Base-by-base conservation (phyloP, 2,329 filamentous ascomycete species). In the Diaporthe sp. region DNA sequence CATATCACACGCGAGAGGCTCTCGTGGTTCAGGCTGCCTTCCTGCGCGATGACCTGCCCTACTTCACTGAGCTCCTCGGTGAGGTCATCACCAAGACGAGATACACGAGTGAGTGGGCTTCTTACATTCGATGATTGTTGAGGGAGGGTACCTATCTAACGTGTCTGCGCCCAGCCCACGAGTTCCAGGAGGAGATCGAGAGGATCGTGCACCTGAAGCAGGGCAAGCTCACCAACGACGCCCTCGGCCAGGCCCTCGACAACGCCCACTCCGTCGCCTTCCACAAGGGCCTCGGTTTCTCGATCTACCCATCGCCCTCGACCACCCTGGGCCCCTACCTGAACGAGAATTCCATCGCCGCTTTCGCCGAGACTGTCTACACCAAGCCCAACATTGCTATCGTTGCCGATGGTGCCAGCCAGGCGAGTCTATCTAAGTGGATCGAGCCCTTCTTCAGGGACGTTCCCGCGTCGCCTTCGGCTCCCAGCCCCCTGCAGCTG, bases 21-120 rank as follows among this genome's bases (percentile, higher is more conserved):
- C 88, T 99, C 78, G 92, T 99, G 76, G 88, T 99, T 82, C 93
- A 96, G 86, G 95, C 97, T 84, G 98, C 94, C 88, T 99, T 99
- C 90, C 92, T 99, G 80, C 93, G 95, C 84, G 93, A 97, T 84
- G 96, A 99, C 85, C 92, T 99, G 80, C 97, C 97, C 80, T 99
- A 98, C 91, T 99, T 98, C 86, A 92, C 95, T 82, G 97, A 99
- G 89, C 90, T 99, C 79, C 91, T 99, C 80, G 95, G 94, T 83
- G 97, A 99, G 89, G 94, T 98, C 81, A 90, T 97, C 82, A 92
- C 93, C 77, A 89, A 94, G 86, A 98, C 96, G 80, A 97, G 95
- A 87, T 99, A 95, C 85, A 92, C 92, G 79, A 89, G 92, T 94
- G 87, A 86, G 91, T 85, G 73, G 76, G 70, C 71, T 74, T 76